Percentiles rank a stretch among this genome's conserved stretches.
phyloP scores from a whole-genome alignment of 2,329 filamentous ascomycete species.

The Xylariaceae sp. region DNA sequence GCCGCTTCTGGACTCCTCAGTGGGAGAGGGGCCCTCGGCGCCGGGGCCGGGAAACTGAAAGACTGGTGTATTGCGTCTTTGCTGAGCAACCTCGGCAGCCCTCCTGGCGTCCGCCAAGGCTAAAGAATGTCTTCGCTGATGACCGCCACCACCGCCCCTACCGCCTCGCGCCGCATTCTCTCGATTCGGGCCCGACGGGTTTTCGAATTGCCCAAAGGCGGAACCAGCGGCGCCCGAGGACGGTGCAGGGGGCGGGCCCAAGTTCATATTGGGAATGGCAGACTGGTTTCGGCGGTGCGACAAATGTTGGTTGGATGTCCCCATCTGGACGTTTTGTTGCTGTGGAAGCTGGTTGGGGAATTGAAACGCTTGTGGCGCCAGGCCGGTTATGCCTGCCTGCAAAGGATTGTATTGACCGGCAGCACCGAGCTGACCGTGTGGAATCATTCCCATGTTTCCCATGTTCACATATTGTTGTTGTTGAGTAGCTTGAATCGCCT shows the following conservation, averaged over 20 bases:
- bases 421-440: constrained; percentile 73
- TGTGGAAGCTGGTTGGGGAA: constrained; percentile 69
- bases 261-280: constrained; percentile 84
- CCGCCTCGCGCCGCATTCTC: constrained; percentile 68
- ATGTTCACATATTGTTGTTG: constrained; percentile 98
- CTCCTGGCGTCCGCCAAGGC: constrained; percentile 95
- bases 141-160: constrained; percentile 59
- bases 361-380: constrained; percentile 80
- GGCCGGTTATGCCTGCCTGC: constrained; percentile 72
- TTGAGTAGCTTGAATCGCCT: constrained; percentile 92
- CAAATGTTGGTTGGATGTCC: constrained; percentile 68
- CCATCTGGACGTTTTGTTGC: constrained; percentile 68
- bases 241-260: constrained; percentile 83
- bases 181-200: constrained; percentile 53
- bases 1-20: constrained; percentile 53
- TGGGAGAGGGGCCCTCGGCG: constrained; percentile 49
- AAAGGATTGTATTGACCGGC: constrained; percentile 69
- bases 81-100: constrained; percentile 91
- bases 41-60: constrained; percentile 89
- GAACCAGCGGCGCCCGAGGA: constrained; percentile 83
- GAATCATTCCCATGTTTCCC: constrained; percentile 94
- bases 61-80: constrained; percentile 87
- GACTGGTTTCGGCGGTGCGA: constrained; percentile 98
- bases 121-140: constrained; percentile 90
- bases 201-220: constrained; percentile 73